phyloP scores from a whole-genome alignment of 139 green algal species.

The Chlorokybus atmophyticus region DNA sequence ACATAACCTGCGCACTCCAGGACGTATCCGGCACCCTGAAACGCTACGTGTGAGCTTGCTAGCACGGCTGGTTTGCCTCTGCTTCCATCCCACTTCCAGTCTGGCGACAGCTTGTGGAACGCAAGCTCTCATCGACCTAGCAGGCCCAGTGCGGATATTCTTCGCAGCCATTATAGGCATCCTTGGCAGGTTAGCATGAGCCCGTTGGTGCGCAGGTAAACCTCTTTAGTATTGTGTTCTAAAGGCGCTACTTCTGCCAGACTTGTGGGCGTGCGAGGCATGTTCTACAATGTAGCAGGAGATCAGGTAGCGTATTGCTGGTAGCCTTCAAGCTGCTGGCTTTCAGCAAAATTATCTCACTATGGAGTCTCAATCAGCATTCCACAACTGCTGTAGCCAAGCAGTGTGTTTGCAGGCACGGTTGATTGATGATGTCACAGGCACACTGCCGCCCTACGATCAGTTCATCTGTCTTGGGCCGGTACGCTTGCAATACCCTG shows the following conservation, averaged over 20 bases:
- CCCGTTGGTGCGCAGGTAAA: no score
- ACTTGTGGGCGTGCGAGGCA: slow-evolving; percentile 24
- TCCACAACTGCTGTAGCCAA: no score
- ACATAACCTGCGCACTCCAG: no score
- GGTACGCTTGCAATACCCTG: not conserved
- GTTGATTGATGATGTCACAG: slow-evolving; percentile 25
- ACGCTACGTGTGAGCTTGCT: slow-evolving; percentile 14
- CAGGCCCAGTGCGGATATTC: slow-evolving; percentile 21
- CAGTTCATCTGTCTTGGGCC: slow-evolving; percentile 34
- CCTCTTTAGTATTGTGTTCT: no score
- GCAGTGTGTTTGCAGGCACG: no score
- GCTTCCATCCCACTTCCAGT: slow-evolving; percentile 34
- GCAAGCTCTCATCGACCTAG: slow-evolving; percentile 33
- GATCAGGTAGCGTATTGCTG: no score
- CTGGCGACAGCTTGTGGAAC: slow-evolving; percentile 38
- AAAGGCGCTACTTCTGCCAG: no score
- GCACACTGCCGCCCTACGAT: slow-evolving; percentile 33
- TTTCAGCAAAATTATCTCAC: no score
- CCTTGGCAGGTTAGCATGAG: not conserved
- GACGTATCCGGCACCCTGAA: slow-evolving; percentile 22
- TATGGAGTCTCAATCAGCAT: no score
- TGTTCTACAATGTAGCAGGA: slow-evolving; percentile 35
- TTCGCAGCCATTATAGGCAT: slow-evolving; percentile 18
- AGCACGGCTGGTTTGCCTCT: slow-evolving; percentile 17
- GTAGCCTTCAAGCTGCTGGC: no score